Base-by-base conservation (phyloP, 257 asterid species). In the Solanum dulcamara region DNA sequence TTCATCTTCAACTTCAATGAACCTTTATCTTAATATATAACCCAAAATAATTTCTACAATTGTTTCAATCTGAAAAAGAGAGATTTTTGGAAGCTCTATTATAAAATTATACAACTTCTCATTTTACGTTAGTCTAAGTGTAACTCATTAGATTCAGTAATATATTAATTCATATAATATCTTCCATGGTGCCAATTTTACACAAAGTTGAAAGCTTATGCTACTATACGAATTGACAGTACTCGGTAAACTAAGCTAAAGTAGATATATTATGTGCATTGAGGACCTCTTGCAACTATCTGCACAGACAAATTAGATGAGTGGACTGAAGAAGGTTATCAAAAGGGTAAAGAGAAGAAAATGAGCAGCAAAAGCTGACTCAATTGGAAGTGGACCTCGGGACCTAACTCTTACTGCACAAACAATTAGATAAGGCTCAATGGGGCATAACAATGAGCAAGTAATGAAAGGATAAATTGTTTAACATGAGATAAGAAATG, bases 241-340 rank as follows among this genome's bases (percentile, higher is more conserved):
- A 22, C 66, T 22, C 30, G 15, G 22, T n/a, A 57, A 57, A n/a
- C 66, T 57, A 57, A 22, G 30, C 30, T 57, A 13, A 57, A 57
- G 66, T 22, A 57, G 30, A 57, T 57, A 22, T 57, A 57, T n/a
- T n/a, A 57, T 93, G 92, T 92, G 90, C 97, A 95, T 70, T 79
- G 81, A 84, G 84, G 87, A 90, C 87, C 86, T 86, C 87, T 87
- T 83, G 81, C 86, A 87, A 88, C 93, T 85, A 88, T 87, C 88
- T 87, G 88, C 86, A 83, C 83, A 81, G 88, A 88, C 88, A 77
- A 89, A 89, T 90, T 92, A 91, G 90, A 91, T 91, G 85, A 89
- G 86, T 46, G 14, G 26, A 48, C 40, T 77, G 64, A 84, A 86
- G 81, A 88, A 85, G 85, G 66, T 85, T 83, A 53, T 83, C 86